A percentile compares a stretch with the other conserved stretches of the same genome.
phyloP scores from a whole-genome alignment of 148 eudicot species.

The Rhododendron mucronatum region DNA sequence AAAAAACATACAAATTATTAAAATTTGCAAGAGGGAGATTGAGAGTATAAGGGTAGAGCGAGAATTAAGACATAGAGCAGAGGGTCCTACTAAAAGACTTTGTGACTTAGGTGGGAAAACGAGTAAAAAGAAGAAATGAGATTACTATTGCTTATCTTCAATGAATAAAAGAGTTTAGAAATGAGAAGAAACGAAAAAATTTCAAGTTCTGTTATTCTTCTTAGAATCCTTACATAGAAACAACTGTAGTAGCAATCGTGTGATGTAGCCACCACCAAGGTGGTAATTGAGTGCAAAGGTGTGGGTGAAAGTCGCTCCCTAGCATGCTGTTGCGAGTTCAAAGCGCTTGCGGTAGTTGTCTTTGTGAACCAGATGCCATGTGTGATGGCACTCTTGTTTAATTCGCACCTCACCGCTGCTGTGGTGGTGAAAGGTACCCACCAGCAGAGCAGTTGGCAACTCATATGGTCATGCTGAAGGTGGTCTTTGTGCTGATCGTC shows the following conservation, averaged over 20 bases:
- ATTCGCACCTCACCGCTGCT: not conserved
- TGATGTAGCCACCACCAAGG: not conserved
- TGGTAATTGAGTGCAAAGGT: not conserved
- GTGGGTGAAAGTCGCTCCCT: not conserved
- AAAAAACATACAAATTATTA: not conserved
- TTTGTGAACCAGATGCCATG: not conserved
- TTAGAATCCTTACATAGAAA: not conserved
- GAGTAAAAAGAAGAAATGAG: not conserved
- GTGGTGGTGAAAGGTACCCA: not conserved
- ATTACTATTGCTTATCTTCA: not conserved
- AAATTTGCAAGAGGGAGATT: not conserved
- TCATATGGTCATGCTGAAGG: not conserved
- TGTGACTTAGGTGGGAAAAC: not conserved
- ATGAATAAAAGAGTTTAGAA: not conserved
- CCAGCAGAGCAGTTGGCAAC: not conserved
- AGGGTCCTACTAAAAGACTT: not conserved
- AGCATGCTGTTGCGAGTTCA: not conserved
- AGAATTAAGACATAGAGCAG: not conserved
- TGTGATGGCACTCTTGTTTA: not conserved
- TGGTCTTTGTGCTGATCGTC: not conserved
- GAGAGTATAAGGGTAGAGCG: not conserved
- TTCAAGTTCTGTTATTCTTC: not conserved
- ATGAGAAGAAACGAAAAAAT: not conserved
- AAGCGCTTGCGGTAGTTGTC: not conserved
- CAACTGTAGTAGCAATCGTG: not conserved